Base-by-base conservation (phyloP, 768 basidiomycete genomes). In the Chiua virens region DNA sequence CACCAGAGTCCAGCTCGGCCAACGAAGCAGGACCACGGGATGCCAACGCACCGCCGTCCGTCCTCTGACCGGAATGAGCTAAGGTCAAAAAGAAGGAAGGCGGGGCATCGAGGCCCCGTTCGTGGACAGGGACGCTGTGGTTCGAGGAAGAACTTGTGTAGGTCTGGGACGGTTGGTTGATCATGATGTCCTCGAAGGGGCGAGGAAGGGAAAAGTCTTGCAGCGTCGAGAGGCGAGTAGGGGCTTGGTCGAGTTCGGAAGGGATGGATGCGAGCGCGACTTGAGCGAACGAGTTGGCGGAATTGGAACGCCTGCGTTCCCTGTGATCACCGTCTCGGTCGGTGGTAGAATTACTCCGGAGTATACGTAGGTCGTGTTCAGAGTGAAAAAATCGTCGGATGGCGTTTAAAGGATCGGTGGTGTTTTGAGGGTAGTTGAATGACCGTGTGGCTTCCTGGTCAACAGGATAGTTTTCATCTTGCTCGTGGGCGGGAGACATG, bases 101-200 rank as follows among this genome's bases (percentile, higher is more conserved):
- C 4, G 34, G 48, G 8, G 35, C 45, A 1, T 62, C 63, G 8
- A 62, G 45, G 4, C 61, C 61, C 10, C 60, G 38, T 30, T 58
- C 51, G 47, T 62, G 60, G 10, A 63, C 45, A 45, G 28, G 23
- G 45, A 45, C 3, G 42, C 32, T 28, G 4, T 30, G 15, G 34
- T 3, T 8, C 15, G 34, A 34, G 1, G 34, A 34, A 34, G 34
- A 34, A 15, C 25, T 27, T n/a, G n/a, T n/a, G n/a, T 30, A 5
- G 2, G 30, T 37, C 46, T 8, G 13, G 15, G 38, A 47, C 30
- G 30, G 13, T 6, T 15, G 40, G 22, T 42, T 28, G 10, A 41
- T n/a, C n/a, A n/a, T n/a, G n/a, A n/a, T n/a, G 11, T 55, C 56
- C 40, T 63, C 60, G 18, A 63, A 63, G 0, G 62, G 62, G 17